Conservation (phyloP, 2,329 filamentous ascomycete genomes). For the Stemphylium vesicarium region DNA sequence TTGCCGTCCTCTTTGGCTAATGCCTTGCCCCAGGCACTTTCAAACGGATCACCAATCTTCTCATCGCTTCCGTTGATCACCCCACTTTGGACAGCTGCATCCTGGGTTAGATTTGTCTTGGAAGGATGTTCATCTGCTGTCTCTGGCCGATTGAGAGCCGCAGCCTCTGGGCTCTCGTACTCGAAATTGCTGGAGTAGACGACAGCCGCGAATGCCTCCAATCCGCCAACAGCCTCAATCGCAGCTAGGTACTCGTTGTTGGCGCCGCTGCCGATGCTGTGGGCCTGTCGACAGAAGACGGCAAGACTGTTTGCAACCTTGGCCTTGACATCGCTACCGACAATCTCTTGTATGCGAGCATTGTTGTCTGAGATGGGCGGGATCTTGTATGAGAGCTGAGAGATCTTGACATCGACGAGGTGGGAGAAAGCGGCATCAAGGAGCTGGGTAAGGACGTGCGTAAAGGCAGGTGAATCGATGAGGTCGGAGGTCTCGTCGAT, state of each 20-base stretch:
- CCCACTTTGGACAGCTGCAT: slow-evolving; percentile 62
- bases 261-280: slow-evolving; percentile 75
- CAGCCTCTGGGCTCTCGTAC: slow-evolving; percentile 53
- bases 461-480: slow-evolving; percentile 90
- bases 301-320: slow-evolving; percentile 91
- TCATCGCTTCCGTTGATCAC: slow-evolving; percentile 35
- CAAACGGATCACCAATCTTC: slow-evolving; percentile 61
- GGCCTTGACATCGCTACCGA: slow-evolving; percentile 60
- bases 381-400: slow-evolving; percentile 76
- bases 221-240: slow-evolving; percentile 76
- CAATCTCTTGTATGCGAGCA: slow-evolving; percentile 59
- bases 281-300: slow-evolving; percentile 87
- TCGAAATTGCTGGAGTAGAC: slow-evolving; percentile 85
- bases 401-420: slow-evolving; percentile 82
- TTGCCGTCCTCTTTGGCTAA: slow-evolving; percentile 53
- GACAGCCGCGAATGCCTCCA: slow-evolving; percentile 84
- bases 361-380: slow-evolving; percentile 52
- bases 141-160: slow-evolving; percentile 5
- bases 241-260: slow-evolving; percentile 61
- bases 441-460: slow-evolving; percentile 81
- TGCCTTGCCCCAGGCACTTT: slow-evolving; percentile 74
- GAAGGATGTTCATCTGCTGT: slow-evolving; percentile 57
- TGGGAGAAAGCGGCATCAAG: slow-evolving; percentile 87
- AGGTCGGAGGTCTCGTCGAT: slow-evolving; percentile 96
- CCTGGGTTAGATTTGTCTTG: slow-evolving; percentile 52